Conservation (phyloP, 768 basidiomycete species). For the Russula ochroleuca region DNA sequence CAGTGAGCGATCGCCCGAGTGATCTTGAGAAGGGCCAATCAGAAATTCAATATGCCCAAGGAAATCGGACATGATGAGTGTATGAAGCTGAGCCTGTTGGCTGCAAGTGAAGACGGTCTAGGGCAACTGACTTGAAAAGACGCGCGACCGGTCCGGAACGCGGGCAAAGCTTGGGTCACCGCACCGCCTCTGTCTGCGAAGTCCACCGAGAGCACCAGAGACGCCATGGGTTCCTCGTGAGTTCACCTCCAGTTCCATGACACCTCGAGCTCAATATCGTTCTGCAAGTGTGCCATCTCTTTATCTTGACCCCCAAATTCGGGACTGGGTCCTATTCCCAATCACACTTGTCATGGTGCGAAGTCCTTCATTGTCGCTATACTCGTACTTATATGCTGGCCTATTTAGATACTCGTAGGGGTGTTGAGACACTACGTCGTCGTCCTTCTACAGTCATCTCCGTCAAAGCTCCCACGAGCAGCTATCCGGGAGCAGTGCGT, state of each 20-base stretch:
- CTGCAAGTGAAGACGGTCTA: no score
- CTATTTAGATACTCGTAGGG: slow-evolving; percentile 78
- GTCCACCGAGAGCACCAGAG: background rate
- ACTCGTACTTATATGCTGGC: background rate
- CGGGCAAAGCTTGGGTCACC: background rate
- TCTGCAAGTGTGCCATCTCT: slow-evolving; percentile 40
- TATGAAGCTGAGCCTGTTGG: background rate
- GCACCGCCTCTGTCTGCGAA: background rate
- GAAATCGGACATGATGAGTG: slow-evolving; percentile 18
- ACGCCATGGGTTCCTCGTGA: slow-evolving; percentile 22
- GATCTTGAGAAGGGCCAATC: slow-evolving; percentile 18
- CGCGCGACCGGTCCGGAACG: background rate
- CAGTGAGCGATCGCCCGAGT: slow-evolving; percentile 16
- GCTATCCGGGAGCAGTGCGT: slow-evolving; percentile 92
- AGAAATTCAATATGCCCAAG: slow-evolving; percentile 23
- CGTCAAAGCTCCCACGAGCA: slow-evolving; percentile 72
- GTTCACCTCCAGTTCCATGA: slow-evolving; percentile 20
- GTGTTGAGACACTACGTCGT: slow-evolving; percentile 91
- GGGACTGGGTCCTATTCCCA: slow-evolving; percentile 91
- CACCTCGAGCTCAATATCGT: slow-evolving; percentile 28
- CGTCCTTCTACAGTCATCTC: slow-evolving; percentile 73
- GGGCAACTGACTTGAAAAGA: background rate
- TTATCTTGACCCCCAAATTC: slow-evolving; percentile 92
- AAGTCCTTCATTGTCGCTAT: slow-evolving; percentile 3
- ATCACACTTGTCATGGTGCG: slow-evolving; percentile 95